Evolutionary conservation across 176 grass and related monocot species (phyloP).

Genomic region (Oryza longistaminata): DNA sequence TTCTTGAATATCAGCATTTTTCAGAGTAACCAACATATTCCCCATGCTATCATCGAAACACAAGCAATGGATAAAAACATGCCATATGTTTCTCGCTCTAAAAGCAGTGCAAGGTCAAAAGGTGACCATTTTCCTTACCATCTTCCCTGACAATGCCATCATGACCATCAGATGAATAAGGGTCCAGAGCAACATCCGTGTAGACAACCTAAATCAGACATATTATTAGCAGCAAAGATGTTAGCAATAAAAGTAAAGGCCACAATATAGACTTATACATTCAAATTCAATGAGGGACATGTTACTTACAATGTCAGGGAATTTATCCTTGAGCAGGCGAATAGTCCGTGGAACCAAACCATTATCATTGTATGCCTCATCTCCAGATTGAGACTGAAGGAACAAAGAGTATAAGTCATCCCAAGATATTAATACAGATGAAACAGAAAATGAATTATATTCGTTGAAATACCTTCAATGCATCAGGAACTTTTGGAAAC

Average conservation of each 20-base stretch:
- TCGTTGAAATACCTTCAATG: slow-evolving; percentile 69
- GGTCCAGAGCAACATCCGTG: slow-evolving; percentile 95
- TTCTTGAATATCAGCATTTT: not conserved
- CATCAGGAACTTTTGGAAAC: slow-evolving; percentile 98
- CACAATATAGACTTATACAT: not conserved
- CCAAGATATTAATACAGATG: slow-evolving; percentile 6
- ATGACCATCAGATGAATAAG: slow-evolving; percentile 97
- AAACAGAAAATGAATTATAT: not conserved
- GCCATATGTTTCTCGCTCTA: not conserved
- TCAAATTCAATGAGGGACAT: not conserved
- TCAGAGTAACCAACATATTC: not conserved
- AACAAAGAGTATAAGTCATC: slow-evolving; percentile 15
- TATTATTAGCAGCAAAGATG: slow-evolving; percentile 9
- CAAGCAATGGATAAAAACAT: not conserved
- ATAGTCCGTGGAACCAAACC: slow-evolving; percentile 86
- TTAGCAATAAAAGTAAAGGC: not conserved
- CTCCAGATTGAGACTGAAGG: slow-evolving; percentile 68
- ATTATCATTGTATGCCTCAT: slow-evolving; percentile 94
- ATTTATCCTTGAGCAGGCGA: slow-evolving; percentile 92
- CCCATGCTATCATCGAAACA: not conserved
- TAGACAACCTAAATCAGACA: slow-evolving; percentile 63
- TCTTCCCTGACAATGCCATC: slow-evolving; percentile 98
- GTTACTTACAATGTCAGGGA: slow-evolving; percentile 82
- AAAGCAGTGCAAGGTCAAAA: slow-evolving; percentile 17
- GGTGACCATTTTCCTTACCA: slow-evolving; percentile 53